phyloP scores from a whole-genome alignment of 441 rosid genomes.

The Cnidoscolus chayamansa region DNA sequence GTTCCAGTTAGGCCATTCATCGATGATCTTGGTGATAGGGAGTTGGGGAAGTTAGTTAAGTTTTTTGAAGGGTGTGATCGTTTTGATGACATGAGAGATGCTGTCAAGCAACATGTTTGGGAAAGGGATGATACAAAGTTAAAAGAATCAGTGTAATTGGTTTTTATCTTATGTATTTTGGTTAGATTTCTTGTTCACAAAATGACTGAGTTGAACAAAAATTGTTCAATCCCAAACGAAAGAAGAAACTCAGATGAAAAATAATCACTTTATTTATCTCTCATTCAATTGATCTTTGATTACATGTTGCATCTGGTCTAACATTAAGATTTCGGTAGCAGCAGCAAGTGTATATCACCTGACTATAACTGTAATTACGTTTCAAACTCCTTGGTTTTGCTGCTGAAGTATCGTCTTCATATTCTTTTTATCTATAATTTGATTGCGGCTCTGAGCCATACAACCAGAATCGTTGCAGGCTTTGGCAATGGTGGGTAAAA shows the following conservation, averaged over 20 bases:
- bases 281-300: not conserved
- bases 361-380: no score
- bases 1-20: constrained; percentile 59
- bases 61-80: constrained; percentile 52
- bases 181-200: not conserved
- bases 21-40: constrained; percentile 50
- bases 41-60: constrained; percentile 47
- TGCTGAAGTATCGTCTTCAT: not conserved
- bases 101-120: constrained; percentile 46
- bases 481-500: no score
- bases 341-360: not conserved
- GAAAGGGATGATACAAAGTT: not conserved
- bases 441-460: not conserved
- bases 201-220: constrained; percentile 28
- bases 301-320: not conserved
- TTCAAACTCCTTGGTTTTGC: not conserved
- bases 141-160: not conserved
- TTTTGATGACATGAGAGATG: constrained; percentile 67
- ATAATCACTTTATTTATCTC: not conserved
- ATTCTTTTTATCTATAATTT: not conserved
- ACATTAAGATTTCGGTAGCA: not conserved
- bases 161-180: not conserved
- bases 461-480: not conserved
- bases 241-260: not conserved
- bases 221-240: constrained; percentile 16